Percentiles rank a stretch among this genome's conserved stretches.
phyloP scores from a whole-genome alignment of 768 basidiomycete genomes.

The Neoboletus magnificus region DNA sequence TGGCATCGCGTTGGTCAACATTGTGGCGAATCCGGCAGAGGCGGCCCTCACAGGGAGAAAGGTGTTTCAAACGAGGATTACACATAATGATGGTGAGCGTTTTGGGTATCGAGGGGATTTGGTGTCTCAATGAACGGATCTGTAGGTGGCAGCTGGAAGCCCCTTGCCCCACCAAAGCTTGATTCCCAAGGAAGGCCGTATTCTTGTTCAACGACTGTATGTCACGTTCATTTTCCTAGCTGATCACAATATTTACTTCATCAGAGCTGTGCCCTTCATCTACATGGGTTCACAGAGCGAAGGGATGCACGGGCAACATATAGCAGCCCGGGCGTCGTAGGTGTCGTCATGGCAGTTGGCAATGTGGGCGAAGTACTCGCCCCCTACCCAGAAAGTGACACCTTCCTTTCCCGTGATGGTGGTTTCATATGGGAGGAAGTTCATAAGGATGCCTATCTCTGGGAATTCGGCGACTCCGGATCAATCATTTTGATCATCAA shows the following conservation, averaged over 20 bases:
- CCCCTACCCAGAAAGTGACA: conserved; percentile 84
- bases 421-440: conserved; percentile 99
- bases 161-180: conserved; percentile 62
- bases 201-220: conserved; percentile 64
- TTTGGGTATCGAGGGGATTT: background rate
- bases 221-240: conserved; percentile 6
- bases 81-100: conserved; percentile 88
- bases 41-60: conserved; percentile 71
- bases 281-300: conserved; percentile 96
- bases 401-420: conserved; percentile 93
- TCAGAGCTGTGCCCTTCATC: conserved; percentile 81
- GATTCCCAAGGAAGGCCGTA: conserved; percentile 80
- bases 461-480: conserved; percentile 98
- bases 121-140: background rate
- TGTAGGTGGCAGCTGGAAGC: conserved; percentile 83
- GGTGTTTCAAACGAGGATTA: conserved; percentile 80
- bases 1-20: conserved; percentile 90
- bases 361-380: conserved; percentile 86
- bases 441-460: conserved; percentile 95
- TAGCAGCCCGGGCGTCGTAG: conserved; percentile 88
- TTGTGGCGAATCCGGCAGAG: conserved; percentile 79
- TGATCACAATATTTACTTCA: conserved; percentile 1
- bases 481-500: conserved; percentile 92
- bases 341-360: conserved; percentile 93
- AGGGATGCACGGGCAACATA: conserved; percentile 88